A percentile compares a stretch with the other conserved stretches of the same genome.
Evolutionary conservation across 2,329 filamentous ascomycete species (phyloP).

Genomic region (Cercospora berteroae): DNA sequence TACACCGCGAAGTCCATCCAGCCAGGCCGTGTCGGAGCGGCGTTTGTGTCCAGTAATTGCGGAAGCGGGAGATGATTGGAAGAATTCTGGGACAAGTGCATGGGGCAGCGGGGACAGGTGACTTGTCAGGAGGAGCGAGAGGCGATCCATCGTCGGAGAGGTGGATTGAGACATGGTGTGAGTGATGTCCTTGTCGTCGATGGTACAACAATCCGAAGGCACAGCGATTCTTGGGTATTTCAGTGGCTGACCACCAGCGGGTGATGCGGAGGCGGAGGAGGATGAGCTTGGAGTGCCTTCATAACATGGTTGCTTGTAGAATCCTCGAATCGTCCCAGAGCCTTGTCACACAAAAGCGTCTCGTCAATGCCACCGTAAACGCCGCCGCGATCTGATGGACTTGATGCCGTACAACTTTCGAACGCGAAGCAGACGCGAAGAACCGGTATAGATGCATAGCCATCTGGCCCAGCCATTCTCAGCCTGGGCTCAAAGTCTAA

Average conservation of each 20-base stretch:
- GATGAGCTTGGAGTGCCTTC: background rate
- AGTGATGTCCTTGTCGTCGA: background rate
- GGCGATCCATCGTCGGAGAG: background rate
- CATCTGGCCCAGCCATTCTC: background rate
- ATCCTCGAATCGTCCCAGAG: background rate
- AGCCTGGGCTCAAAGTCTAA: background rate
- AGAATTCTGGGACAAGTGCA: background rate
- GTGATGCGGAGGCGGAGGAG: background rate
- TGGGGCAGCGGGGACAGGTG: background rate
- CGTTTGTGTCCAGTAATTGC: background rate
- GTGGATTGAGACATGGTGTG: background rate
- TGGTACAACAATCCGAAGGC: background rate
- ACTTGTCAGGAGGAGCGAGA: background rate
- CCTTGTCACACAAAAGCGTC: background rate
- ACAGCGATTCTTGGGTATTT: background rate
- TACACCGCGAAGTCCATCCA: conserved; percentile 64
- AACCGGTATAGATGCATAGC: background rate
- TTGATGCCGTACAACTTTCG: background rate
- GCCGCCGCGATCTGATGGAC: background rate
- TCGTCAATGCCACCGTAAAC: background rate
- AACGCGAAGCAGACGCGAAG: background rate
- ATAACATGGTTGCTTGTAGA: background rate
- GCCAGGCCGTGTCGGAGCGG: conserved; percentile 51
- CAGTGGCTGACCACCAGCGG: background rate
- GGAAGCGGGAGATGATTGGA: background rate